A percentile compares a stretch with the other conserved stretches of the same genome.
phyloP scores from a whole-genome alignment of 495 filamentous ascomycete species.

The Neurospora sp. region DNA sequence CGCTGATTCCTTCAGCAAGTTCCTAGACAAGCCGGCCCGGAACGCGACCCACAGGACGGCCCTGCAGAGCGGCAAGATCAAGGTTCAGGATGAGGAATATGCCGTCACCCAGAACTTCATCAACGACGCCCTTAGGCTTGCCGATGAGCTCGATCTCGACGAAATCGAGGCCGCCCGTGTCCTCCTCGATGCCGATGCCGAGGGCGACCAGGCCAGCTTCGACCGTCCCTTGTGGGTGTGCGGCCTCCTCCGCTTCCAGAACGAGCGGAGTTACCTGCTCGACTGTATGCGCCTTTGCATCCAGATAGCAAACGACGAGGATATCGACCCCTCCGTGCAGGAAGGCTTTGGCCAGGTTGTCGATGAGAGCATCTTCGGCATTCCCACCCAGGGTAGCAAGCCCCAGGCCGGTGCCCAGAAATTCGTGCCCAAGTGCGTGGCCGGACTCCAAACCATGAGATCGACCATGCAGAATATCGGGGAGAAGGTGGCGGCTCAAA shows the following conservation, averaged over 20 bases:
- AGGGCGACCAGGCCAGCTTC: constrained; percentile 51
- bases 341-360: constrained; percentile 29
- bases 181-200: constrained; percentile 56
- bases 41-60: constrained; percentile 52
- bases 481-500: constrained; percentile 60
- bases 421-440: constrained; percentile 59
- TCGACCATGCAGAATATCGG: constrained; percentile 58
- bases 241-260: constrained; percentile 77
- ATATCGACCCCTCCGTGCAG: constrained; percentile 26
- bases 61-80: constrained; percentile 52
- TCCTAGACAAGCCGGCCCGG: constrained; percentile 66
- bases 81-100: constrained; percentile 60
- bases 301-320: constrained; percentile 49
- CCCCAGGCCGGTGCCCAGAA: constrained; percentile 13
- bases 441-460: constrained; percentile 62
- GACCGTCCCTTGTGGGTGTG: constrained; percentile 60
- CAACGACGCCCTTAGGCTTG: constrained; percentile 63
- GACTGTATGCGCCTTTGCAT: constrained; percentile 72
- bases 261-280: constrained; percentile 63
- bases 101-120: constrained; percentile 79
- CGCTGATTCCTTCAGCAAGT: constrained; percentile 60
- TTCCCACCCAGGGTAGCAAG: constrained; percentile 15
- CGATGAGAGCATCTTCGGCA: constrained; percentile 27
- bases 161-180: constrained; percentile 72
- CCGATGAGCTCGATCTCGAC: constrained; percentile 81